These are phyloP conservation scores for Taiwanofungus camphoratus DNA, from an alignment of 1,284 basidiomycete species.

Conservation along the genomic window DNA sequence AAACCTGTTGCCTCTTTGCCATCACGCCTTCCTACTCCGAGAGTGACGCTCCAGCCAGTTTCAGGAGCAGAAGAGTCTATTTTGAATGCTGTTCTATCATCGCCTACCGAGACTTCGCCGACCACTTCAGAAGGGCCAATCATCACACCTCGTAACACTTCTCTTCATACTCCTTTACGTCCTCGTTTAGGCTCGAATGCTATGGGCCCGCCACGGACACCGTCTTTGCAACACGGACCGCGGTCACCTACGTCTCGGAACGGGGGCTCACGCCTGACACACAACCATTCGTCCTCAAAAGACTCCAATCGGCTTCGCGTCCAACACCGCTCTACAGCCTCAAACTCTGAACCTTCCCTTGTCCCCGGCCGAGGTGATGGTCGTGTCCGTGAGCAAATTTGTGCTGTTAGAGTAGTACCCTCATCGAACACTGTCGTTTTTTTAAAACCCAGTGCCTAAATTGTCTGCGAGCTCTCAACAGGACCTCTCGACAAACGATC, in stretches of 20 bases:
- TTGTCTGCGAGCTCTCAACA: constrained; percentile 41
- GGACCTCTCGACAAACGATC: constrained; percentile 46
- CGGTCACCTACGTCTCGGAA: constrained; percentile 25
- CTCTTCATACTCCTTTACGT: constrained; percentile 40
- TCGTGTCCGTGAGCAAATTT: constrained; percentile 37
- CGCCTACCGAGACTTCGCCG: constrained; percentile 13
- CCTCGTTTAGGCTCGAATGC: constrained; percentile 33
- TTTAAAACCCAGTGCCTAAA: constrained; percentile 21
- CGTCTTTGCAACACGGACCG: constrained; percentile 32
- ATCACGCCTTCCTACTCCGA: constrained; percentile 17
- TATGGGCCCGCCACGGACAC: constrained; percentile 11
- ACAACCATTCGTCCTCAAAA: constrained; percentile 33
- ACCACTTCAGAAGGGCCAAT: constrained; percentile 29
- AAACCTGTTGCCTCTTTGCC: constrained; percentile 21
- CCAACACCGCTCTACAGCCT: constrained; percentile 63
- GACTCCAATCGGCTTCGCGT: constrained; percentile 49
- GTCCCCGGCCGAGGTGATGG: constrained; percentile 45
- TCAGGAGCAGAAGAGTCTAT: constrained; percentile 19
- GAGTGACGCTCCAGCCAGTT: constrained; percentile 23
- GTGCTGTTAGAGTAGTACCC: constrained; percentile 13
- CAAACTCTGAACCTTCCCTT: constrained; percentile 73
- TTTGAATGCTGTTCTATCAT: constrained; percentile 15
- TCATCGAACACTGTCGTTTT: constrained; percentile 15
- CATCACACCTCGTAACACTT: constrained; percentile 52
- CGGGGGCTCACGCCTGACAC: constrained; percentile 17